phyloP scores from a whole-genome alignment of 192 early-diverging fungal genomes.

The Rhizophagus sp. region DNA sequence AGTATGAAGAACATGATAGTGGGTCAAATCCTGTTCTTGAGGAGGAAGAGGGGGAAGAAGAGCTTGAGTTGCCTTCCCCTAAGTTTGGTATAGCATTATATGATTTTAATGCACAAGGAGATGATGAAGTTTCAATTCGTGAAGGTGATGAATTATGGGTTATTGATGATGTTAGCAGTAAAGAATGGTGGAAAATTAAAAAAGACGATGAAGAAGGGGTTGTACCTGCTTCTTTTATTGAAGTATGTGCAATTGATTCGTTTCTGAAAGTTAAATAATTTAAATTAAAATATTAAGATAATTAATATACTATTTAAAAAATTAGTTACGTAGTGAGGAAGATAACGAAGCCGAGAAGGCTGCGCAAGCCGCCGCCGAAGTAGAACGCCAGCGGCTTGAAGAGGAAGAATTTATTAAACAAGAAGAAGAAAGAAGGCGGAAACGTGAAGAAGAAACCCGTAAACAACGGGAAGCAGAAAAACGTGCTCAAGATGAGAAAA shows the following conservation, averaged over 20 bases:
- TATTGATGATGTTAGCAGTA: slow-evolving; percentile 74
- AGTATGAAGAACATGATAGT: slow-evolving; percentile 33
- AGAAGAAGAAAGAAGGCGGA: slow-evolving; percentile 32
- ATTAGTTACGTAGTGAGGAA: slow-evolving; percentile 28
- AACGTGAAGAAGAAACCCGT: slow-evolving; percentile 31
- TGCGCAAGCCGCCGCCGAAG: slow-evolving; percentile 29
- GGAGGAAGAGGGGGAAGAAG: slow-evolving; percentile 27
- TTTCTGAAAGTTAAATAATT: not conserved
- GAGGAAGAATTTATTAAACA: not conserved
- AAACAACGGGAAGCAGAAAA: slow-evolving; percentile 38
- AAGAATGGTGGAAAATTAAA: slow-evolving; percentile 85
- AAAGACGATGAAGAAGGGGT: slow-evolving; percentile 72
- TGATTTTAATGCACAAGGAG: slow-evolving; percentile 78
- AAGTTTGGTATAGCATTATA: slow-evolving; percentile 63
- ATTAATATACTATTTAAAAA: slow-evolving; percentile 12
- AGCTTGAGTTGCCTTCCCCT: slow-evolving; percentile 24
- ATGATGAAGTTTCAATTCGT: slow-evolving; percentile 83
- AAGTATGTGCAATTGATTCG: slow-evolving; percentile 33
- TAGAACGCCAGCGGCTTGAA: slow-evolving; percentile 8
- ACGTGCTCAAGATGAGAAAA: slow-evolving; percentile 34
- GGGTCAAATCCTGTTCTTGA: slow-evolving; percentile 33
- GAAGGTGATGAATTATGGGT: slow-evolving; percentile 86
- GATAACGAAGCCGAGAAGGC: slow-evolving; percentile 29
- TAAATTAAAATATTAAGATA: not conserved
- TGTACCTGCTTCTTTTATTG: slow-evolving; percentile 84